These are phyloP conservation scores for Cymbopogon flexuosus DNA, from an alignment of 202 grass and related monocot genomes.

Conservation along the genomic window DNA sequence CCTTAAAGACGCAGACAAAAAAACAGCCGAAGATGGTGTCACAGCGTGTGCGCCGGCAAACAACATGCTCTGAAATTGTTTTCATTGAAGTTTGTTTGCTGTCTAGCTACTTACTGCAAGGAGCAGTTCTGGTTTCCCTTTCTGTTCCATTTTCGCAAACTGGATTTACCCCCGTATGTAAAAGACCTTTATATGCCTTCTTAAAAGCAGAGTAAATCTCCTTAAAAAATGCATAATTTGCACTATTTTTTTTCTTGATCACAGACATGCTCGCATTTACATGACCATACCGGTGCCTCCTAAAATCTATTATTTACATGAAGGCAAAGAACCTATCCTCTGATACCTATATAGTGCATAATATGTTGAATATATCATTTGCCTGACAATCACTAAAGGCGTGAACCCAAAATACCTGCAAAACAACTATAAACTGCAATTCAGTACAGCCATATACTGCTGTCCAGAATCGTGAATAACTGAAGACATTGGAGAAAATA, in stretches of 20 bases:
- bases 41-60: too few relatives aligned
- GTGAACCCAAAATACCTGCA: conserved; percentile 32
- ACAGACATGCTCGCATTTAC: not conserved
- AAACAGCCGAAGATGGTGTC: too few relatives aligned
- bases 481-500: not conserved
- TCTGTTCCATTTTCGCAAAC: too few relatives aligned
- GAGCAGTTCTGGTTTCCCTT: too few relatives aligned
- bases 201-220: too few relatives aligned
- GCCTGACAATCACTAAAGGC: not conserved
- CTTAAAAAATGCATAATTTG: not conserved
- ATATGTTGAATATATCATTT: not conserved
- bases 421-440: conserved; percentile 6
- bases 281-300: not conserved
- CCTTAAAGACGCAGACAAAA: too few relatives aligned
- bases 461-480: not conserved
- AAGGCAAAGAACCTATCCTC: not conserved
- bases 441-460: not conserved
- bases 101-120: too few relatives aligned
- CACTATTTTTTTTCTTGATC: not conserved
- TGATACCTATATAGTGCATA: not conserved
- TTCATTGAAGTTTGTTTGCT: too few relatives aligned
- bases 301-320: conserved; percentile 38
- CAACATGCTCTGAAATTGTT: too few relatives aligned
- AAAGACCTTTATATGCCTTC: too few relatives aligned
- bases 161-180: too few relatives aligned